phyloP scores from a whole-genome alignment of 1,284 basidiomycete species.

The Ganoderma lingzhi region DNA sequence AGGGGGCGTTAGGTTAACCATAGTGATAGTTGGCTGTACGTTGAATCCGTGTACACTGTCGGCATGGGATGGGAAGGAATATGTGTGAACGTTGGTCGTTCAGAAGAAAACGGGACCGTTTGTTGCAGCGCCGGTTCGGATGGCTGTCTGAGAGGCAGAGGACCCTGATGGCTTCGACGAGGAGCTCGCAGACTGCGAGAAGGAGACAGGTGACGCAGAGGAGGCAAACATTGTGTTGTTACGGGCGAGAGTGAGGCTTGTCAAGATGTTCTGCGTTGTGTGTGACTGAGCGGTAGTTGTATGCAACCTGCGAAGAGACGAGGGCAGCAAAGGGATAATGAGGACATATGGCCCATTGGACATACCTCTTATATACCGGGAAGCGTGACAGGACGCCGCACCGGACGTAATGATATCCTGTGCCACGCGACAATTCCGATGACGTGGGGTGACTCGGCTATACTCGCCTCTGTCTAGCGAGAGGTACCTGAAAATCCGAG shows the following conservation, averaged over 20 bases:
- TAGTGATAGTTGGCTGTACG: not conserved
- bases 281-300: not conserved
- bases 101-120: constrained; percentile 38
- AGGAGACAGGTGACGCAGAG: constrained; percentile 23
- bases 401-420: constrained; percentile 16
- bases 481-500: constrained; percentile 35
- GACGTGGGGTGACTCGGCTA: constrained; percentile 32
- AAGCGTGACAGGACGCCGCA: constrained; percentile 18
- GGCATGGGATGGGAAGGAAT: not conserved
- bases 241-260: not conserved
- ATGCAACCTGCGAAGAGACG: constrained; percentile 3
- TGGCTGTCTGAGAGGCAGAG: constrained; percentile 29
- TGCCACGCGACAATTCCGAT: constrained; percentile 21
- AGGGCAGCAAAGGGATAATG: constrained; percentile 10
- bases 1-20: constrained; percentile 5
- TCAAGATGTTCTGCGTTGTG: constrained; percentile 4
- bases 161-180: constrained; percentile 29
- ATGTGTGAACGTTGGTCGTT: not conserved
- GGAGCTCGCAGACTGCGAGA: constrained; percentile 23
- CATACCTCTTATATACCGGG: constrained; percentile 22
- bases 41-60: not conserved
- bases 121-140: constrained; percentile 31
- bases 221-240: constrained; percentile 12
- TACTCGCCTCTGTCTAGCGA: constrained; percentile 11
- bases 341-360: constrained; percentile 16